Conservation (phyloP, 73 alveolate genomes). For the Breviolum minutum region DNA sequence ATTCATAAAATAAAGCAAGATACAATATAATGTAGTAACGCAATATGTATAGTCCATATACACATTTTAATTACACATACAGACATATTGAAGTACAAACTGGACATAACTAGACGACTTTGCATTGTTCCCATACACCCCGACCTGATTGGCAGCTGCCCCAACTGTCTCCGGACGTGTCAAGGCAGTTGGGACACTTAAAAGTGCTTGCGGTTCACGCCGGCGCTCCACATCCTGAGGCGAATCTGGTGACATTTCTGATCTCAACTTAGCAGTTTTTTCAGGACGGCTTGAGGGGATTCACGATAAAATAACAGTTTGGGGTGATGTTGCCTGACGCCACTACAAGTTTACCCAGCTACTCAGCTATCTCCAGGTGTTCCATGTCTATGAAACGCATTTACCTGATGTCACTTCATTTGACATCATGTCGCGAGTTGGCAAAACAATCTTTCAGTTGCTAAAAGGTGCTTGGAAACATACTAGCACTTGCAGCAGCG, state of each 20-base stretch:
- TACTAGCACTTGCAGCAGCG: no score
- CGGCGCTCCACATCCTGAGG: conserved; percentile 1
- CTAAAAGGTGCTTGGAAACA: no score
- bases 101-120: not conserved
- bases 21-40: not conserved
- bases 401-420: no score
- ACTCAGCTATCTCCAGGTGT: not conserved
- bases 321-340: no score
- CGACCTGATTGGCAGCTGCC: conserved; percentile 11
- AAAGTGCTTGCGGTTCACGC: not conserved
- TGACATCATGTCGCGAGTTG: no score
- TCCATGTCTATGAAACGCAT: no score
- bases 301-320: not conserved
- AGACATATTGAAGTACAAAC: no score
- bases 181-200: not conserved
- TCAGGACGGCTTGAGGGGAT: not conserved
- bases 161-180: not conserved
- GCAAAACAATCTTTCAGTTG: no score
- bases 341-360: not conserved
- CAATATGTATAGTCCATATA: not conserved
- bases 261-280: not conserved
- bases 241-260: not conserved
- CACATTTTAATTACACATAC: no score
- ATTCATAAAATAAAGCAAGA: not conserved
- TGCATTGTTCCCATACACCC: not conserved